Percentiles rank a stretch among this genome's conserved stretches.
phyloP scores from a whole-genome alignment of 2,329 filamentous ascomycete genomes.

The Westerdykella ornata region DNA sequence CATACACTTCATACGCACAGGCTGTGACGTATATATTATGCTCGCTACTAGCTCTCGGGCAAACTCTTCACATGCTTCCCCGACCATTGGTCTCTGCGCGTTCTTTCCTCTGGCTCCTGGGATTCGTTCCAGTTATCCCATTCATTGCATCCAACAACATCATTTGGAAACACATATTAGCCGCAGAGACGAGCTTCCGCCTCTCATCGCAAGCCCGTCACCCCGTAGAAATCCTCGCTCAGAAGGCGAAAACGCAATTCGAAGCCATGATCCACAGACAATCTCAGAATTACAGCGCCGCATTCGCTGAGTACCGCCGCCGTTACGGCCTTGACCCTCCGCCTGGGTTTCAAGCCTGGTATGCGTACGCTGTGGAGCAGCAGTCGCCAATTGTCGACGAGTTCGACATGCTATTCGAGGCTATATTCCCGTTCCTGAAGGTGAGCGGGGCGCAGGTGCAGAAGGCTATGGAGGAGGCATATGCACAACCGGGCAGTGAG shows the following conservation, averaged over 20 bases:
- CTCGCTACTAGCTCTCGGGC: too few species aligned
- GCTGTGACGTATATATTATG: too few species aligned
- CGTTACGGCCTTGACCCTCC: conserved; percentile 44
- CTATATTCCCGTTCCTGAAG: conserved; percentile 39
- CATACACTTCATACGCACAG: too few species aligned
- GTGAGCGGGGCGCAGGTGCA: conserved; percentile 18
- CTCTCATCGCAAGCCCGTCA: background rate
- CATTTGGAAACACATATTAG: conserved; percentile 9
- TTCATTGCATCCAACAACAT: too few species aligned
- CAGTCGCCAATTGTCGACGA: conserved; percentile 47
- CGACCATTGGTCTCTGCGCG: too few species aligned
- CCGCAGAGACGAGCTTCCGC: background rate
- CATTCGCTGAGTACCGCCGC: conserved; percentile 39
- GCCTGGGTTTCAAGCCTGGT: conserved; percentile 45
- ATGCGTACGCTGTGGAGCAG: conserved; percentile 36
- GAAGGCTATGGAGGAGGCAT: background rate
- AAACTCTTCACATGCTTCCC: too few species aligned
- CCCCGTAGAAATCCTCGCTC: conserved; percentile 6
- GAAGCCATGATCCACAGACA: conserved; percentile 31
- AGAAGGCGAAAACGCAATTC: conserved; percentile 27
- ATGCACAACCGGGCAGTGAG: conserved; percentile 1
- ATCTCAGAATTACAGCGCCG: conserved; percentile 35
- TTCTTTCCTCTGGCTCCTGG: too few species aligned
- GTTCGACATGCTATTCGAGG: conserved; percentile 42
- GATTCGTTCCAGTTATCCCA: too few species aligned